Base-by-base conservation (phyloP, 2,329 filamentous ascomycete genomes). In the Gremmenia infestans region DNA sequence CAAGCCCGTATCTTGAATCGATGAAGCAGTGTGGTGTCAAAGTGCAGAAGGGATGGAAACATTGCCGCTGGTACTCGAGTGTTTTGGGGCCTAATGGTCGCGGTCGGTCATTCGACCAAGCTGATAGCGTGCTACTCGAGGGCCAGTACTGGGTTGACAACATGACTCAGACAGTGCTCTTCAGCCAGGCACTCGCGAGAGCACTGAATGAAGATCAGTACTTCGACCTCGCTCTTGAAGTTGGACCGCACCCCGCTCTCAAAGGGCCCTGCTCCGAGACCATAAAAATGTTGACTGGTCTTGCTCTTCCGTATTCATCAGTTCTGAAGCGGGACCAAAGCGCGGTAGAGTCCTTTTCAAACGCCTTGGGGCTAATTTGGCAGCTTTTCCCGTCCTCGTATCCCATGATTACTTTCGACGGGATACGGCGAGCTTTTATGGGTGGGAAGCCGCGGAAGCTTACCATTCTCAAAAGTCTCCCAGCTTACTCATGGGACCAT, bases 121-220 rank as follows among this genome's bases (percentile, higher is more conserved):
- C 40, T 5, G 14, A 47, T 35, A n/a, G 42, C n/a, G 22, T 11
- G 5, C 48, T 52, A 25, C 45, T 65, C 14, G 47, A 40, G 2
- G 58, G 40, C 0, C n/a, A 17, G 6, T 66, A 66, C 36, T 66
- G 64, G 64, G 51, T 52, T 15, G 62, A 69, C 2, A 81, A 81
- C 53, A 64, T 81, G 61, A 53, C 65, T 0, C 61, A 64, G 1
- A 55, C 72, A 1, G 78, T 81, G 7, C 65, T 72, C 5, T 80
- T 77, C 57, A 61, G 70, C 9, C 61, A 67, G 6, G 76, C 76
- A 0, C 56, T 79, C 0, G 58, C 78, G 50, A 22, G 25, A 40
- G 50, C 54, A 17, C 28, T 35, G 17, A 15, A 15, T n/a, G 43
- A 56, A 3, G 48, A 42, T 5, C 55, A 37, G 56, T 19, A 65